Base-by-base conservation (phyloP, 1,284 basidiomycete genomes). In the Moniliella sp. region DNA sequence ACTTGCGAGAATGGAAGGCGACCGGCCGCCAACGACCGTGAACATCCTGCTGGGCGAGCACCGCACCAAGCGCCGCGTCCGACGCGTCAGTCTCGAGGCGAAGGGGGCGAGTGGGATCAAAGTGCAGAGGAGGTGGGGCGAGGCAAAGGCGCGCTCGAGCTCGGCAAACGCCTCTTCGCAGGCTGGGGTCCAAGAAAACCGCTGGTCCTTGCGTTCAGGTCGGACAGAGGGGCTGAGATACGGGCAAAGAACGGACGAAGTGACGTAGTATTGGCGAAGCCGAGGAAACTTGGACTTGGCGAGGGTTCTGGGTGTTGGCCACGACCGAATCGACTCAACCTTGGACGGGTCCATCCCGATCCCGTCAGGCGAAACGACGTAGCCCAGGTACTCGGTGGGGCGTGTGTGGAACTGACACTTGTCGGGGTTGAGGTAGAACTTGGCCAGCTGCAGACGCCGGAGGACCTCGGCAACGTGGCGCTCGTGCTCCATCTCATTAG, bases 281-380 rank as follows among this genome's bases (percentile, higher is more conserved):
- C 34, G 8, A 36, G 25, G 34, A 36, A 32, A 25, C 29, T 27
- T 32, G 30, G n/a, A 36, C 25, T n/a, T 30, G 12, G 19, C 46
- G 42, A 11, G 64, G 37, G 2, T 33, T 0, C 25, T 39, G 1
- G 66, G 67, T 1, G 16, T 18, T 0, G 61, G 63, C 67, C 67
- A 70, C 4, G 51, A 35, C 1, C 27, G 12, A 25, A 69, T 57
- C 1, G 54, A 47, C 2, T 52, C 16, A 0, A 70, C 36, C 43
- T 70, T 70, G 1, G 32, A 39, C 0, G 49, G 43, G 32, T 66
- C 60, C 66, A 69, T 68, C 0, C 25, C 16, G 10, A 69, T 39
- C 4, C 57, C 50, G 2, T 59, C 36, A 0, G 41, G 10, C 0
- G 31, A 31, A 15, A 70, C 45, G 18, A 66, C 40, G 35, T 62